A percentile compares a stretch with the other conserved stretches of the same genome.
Conservation (phyloP, 108 stramenopile genomes). For the Skeletonema potamos region DNA sequence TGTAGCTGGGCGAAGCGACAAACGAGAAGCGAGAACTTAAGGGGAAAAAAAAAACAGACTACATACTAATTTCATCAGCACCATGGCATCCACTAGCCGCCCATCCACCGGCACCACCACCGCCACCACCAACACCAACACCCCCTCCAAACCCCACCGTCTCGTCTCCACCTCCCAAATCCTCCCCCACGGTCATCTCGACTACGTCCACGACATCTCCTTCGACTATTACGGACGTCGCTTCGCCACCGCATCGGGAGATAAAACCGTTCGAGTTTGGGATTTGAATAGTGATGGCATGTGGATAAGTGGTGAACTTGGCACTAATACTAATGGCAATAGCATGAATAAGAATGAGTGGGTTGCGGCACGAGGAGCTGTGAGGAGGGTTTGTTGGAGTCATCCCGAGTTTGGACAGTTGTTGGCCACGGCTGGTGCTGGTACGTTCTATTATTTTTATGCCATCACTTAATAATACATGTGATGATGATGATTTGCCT, state of each 20-base stretch:
- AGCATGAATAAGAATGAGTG: slow-evolving; percentile 54
- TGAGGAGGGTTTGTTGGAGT: slow-evolving; percentile 88
- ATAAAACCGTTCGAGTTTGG: slow-evolving; percentile 90
- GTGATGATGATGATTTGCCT: neutral
- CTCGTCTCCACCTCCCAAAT: slow-evolving; percentile 29
- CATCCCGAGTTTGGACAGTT: slow-evolving; percentile 96
- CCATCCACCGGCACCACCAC: neutral
- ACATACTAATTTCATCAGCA: no score
- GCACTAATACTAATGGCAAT: slow-evolving; percentile 3
- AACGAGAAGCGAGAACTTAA: no score
- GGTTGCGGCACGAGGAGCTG: slow-evolving; percentile 83
- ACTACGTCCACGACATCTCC: slow-evolving; percentile 83
- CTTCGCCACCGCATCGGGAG: slow-evolving; percentile 88
- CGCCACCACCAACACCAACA: no score
- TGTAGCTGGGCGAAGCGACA: no score
- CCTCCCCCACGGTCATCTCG: slow-evolving; percentile 60
- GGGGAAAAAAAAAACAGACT: no score
- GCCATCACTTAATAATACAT: no score
- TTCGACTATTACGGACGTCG: slow-evolving; percentile 95
- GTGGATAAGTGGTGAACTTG: slow-evolving; percentile 34
- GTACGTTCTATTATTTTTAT: slow-evolving; percentile 9
- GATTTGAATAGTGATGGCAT: slow-evolving; percentile 74
- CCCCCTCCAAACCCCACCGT: slow-evolving; percentile 5
- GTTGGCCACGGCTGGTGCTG: slow-evolving; percentile 88
- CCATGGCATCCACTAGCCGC: neutral